Evolutionary conservation across 2,329 filamentous ascomycete genomes (phyloP), one percentile per base, ranked within the genome.

Genomic region (Epichloe sibirici): DNA sequence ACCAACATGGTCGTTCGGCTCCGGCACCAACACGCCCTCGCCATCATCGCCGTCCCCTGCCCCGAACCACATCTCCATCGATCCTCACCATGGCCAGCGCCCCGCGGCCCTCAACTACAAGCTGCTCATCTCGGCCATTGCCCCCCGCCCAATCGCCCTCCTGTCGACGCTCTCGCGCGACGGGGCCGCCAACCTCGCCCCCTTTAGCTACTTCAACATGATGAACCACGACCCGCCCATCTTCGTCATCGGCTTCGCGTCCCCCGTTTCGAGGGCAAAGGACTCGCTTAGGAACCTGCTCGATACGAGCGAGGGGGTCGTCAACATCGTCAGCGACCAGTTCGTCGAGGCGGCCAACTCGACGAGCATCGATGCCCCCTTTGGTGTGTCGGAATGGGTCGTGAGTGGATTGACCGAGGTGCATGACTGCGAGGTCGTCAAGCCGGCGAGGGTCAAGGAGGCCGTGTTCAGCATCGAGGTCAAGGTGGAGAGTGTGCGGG

Each of bases 291-390:
- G 74, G 60, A 94, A 95, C 65, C 71, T 96, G 53, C 62, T 77
- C 8, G 85, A 85, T 39, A 82, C 78, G 0, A 71, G 76, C 45
- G 88, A 95, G 71, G 91, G 91, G 87, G 81, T 83, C 53, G 83
- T 96, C 71, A 95, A 93, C 71, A 87, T 95, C 63, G 87, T 96
- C 63, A 82, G 79, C 8, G 90, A 95, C 71, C 79, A 83, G 64
- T 95, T 84, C 64, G 63, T 93, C 62, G 90, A 96, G 72, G 90
- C 90, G 0, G 90, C 90, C 47, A 96, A 96, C 68, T 75, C 82
- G n/a, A 80, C 85, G 3, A 77, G 77, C 47, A 81, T 94, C 61
- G 88, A 95, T 66, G 79, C 88, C 0, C 90, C 90, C 0, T 82
- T 82, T 56, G 88, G 85, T 1, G 71, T 79, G 1, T 86, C 81